These are phyloP conservation scores for Apophysomyces trapeziformis DNA, from an alignment of 371 early-diverging fungal species.

Conservation along the genomic window DNA sequence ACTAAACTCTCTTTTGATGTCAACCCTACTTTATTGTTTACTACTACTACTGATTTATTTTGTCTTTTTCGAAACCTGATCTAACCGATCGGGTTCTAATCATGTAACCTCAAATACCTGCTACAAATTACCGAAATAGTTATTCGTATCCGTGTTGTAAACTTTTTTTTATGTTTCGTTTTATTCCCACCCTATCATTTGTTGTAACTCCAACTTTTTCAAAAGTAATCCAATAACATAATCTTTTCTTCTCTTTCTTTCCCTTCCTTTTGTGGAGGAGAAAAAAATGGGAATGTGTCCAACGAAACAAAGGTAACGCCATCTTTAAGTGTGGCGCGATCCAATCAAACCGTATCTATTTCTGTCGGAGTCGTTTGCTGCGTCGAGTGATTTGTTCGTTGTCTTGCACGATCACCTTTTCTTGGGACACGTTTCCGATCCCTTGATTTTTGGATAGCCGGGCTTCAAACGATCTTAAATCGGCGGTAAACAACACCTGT, in stretches of 20 bases:
- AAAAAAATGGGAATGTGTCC: no score
- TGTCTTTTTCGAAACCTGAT: not conserved
- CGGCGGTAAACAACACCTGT: conserved; percentile 60
- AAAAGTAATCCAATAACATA: conserved; percentile 3
- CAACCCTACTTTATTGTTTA: conserved; percentile 1
- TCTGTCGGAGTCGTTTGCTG: conserved; percentile 12
- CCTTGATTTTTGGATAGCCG: conserved; percentile 13
- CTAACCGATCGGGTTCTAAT: conserved; percentile 6
- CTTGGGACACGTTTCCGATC: not conserved
- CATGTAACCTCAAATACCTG: not conserved
- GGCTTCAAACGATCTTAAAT: conserved; percentile 43
- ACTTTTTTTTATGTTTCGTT: not conserved
- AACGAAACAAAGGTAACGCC: no score
- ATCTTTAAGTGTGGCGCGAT: not conserved
- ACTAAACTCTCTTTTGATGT: conserved; percentile 3
- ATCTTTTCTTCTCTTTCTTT: not conserved
- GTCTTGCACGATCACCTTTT: not conserved
- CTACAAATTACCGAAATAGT: conserved; percentile 6
- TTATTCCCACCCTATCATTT: not conserved
- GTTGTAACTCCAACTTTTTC: not conserved
- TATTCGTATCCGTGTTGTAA: not conserved
- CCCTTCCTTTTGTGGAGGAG: no score
- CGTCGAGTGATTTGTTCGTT: not conserved
- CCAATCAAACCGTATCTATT: not conserved
- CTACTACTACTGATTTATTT: not conserved